These are phyloP conservation scores for Candida corydali DNA, from an alignment of 805 yeast species.

Conservation along the genomic window DNA sequence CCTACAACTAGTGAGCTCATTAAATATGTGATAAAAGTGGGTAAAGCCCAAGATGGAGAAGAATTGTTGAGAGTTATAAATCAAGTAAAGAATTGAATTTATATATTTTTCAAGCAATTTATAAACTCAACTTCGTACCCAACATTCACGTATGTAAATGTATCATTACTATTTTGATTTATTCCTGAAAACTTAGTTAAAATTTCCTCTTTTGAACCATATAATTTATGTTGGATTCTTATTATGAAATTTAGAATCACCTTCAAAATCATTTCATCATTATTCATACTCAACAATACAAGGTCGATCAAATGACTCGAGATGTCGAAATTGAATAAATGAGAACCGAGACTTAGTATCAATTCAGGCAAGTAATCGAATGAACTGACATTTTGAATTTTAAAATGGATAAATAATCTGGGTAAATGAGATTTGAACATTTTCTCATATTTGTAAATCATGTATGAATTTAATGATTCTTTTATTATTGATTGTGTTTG, in stretches of 20 bases:
- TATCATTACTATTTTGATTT: neutral
- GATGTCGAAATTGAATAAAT: constrained; percentile 43
- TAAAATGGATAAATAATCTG: constrained; percentile 48
- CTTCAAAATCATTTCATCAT: constrained; percentile 52
- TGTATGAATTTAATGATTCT: constrained; percentile 5
- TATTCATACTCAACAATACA: constrained; percentile 56
- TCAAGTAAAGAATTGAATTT: constrained; percentile 16
- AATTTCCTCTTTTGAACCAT: constrained; percentile 48
- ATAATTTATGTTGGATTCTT: constrained; percentile 44
- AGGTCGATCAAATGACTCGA: constrained; percentile 53
- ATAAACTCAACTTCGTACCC: constrained; percentile 51
- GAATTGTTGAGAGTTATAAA: constrained; percentile 39
- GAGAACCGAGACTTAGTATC: constrained; percentile 43
- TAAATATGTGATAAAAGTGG: constrained; percentile 71
- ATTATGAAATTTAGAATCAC: constrained; percentile 50
- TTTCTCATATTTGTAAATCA: constrained; percentile 40
- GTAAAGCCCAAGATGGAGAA: constrained; percentile 66
- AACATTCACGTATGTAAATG: constrained; percentile 37
- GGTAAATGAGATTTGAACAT: constrained; percentile 42
- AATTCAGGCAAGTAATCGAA: constrained; percentile 38
- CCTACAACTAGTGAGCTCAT: constrained; percentile 50
- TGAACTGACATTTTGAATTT: constrained; percentile 36
- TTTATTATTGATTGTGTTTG: constrained; percentile 4
- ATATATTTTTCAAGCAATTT: constrained; percentile 26
- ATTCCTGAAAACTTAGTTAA: constrained; percentile 19